Percentiles rank a stretch among this genome's conserved stretches.
phyloP scores from a whole-genome alignment of 2,329 filamentous ascomycete species.

The Phialemonium atrogriseum region DNA sequence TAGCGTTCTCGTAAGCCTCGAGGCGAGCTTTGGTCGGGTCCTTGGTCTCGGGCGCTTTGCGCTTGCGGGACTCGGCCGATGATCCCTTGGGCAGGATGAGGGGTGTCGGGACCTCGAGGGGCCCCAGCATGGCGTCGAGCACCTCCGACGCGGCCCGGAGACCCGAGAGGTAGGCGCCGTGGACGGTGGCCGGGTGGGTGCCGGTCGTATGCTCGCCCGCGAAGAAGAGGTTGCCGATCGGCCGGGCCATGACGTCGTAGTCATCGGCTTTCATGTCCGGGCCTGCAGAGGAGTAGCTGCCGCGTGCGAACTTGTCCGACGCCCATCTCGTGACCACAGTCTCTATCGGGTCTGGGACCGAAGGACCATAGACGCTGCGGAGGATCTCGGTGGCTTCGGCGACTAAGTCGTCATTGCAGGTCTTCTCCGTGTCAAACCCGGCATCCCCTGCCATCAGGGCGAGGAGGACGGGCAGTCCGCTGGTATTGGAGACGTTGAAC shows the following conservation, averaged over 20 bases:
- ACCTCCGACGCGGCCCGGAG: constrained; percentile 84
- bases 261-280: constrained; percentile 75
- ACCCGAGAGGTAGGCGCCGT: constrained; percentile 91
- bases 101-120: constrained; percentile 68
- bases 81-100: constrained; percentile 61
- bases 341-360: constrained; percentile 72
- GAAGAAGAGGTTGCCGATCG: constrained; percentile 84
- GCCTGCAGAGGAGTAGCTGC: constrained; percentile 91
- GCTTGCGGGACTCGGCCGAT: constrained; percentile 36
- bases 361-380: constrained; percentile 61
- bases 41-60: constrained; percentile 36
- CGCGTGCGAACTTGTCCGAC: constrained; percentile 80
- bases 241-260: constrained; percentile 82
- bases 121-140: constrained; percentile 69
- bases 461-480: constrained; percentile 78
- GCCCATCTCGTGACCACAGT: constrained; percentile 89
- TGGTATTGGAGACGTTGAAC: constrained; percentile 90
- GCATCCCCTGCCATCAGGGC: constrained; percentile 95
- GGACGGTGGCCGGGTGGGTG: constrained; percentile 92
- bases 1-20: constrained; percentile 47
- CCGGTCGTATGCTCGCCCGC: constrained; percentile 94
- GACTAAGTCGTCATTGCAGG: constrained; percentile 67
- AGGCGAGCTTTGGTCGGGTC: constrained; percentile 43
- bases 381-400: constrained; percentile 73
- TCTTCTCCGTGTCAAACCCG: constrained; percentile 76